Base-by-base conservation (phyloP, 352 stramenopile species). In the Phytopythium mirpurense region DNA sequence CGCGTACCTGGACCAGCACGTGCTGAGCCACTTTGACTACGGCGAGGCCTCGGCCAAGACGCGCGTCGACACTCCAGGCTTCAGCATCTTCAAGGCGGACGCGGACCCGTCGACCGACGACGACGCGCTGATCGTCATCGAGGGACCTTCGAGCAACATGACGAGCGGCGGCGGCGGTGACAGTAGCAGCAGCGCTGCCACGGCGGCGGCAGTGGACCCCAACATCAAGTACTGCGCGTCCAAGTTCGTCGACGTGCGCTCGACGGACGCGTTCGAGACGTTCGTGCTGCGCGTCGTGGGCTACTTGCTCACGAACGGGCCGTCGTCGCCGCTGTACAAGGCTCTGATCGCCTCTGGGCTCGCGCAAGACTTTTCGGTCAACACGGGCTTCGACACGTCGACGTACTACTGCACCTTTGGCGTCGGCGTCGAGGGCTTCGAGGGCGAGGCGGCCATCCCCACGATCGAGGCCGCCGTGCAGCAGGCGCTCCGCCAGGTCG, bases 321-420 rank as follows among this genome's bases (percentile, higher is more conserved):
- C 83, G 32, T 86, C 83, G 16, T 89, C 83, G 54, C 74, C 74
- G n/a, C 60, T 93, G 44, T 93, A 86, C 61, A 89, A 90, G 65
- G 77, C 77, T 10, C 61, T 93, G 37, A 92, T 93, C 37, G 78
- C 88, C 46, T 84, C 81, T 4, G 68, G 80, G 21, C 63, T 93
- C 35, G 83, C 83, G 6, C 75, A 87, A 43, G 83, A 93, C 54
- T 92, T 92, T 60, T 68, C 76, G 0, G 65, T 89, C 15, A 79
- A 79, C 55, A 91, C 80, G 24, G 83, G 83, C 26, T 87, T 93
- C 52, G 81, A 93, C 50, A 86, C 77, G 19, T 90, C 78, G 23
- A 90, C 81, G 37, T 85, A 74, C 43, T 90, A 90, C 60, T 61
- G 74, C 27, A 83, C 76, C 2, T 93, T 89, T 56, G 81, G 81